Evolutionary conservation across 768 basidiomycete species (phyloP).

Genomic region (Agaricus subrufescens): DNA sequence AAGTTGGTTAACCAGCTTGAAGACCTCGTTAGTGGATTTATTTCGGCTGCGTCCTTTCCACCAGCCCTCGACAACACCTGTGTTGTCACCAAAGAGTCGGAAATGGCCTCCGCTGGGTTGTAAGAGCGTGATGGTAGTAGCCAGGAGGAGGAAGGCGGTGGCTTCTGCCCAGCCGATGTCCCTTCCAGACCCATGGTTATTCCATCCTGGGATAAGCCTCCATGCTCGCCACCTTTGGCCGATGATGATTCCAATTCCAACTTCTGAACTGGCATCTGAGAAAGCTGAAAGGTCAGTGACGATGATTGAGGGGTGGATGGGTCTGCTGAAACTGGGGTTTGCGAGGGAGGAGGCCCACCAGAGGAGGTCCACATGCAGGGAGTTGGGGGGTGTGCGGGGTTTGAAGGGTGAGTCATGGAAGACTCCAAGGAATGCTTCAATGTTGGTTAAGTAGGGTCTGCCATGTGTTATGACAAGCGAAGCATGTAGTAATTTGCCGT

Average conservation of each 20-base stretch:
- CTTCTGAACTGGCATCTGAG: not conserved
- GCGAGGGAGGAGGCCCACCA: slow-evolving; percentile 23
- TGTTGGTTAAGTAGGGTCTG: not conserved
- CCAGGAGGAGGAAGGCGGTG: slow-evolving; percentile 33
- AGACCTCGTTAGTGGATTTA: slow-evolving; percentile 19
- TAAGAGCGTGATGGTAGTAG: slow-evolving; percentile 6
- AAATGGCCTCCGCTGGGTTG: not conserved
- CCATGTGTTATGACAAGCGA: not conserved
- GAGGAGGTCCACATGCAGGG: slow-evolving; percentile 14
- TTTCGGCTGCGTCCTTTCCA: slow-evolving; percentile 28
- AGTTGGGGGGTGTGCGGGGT: slow-evolving; percentile 14
- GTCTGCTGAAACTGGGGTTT: slow-evolving; percentile 14
- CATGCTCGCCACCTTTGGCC: slow-evolving; percentile 9
- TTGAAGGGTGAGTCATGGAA: slow-evolving; percentile 24
- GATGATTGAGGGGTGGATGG: slow-evolving; percentile 10
- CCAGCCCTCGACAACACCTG: slow-evolving; percentile 31
- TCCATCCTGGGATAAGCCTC: slow-evolving; percentile 21
- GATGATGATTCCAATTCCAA: not conserved
- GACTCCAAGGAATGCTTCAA: slow-evolving; percentile 18
- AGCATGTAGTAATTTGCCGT: not conserved
- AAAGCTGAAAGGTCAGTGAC: too few species aligned
- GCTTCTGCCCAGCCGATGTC: slow-evolving; percentile 45
- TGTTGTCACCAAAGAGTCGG: slow-evolving; percentile 28
- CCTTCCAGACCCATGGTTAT: slow-evolving; percentile 7
- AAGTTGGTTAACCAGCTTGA: slow-evolving; percentile 11